Base-by-base conservation (phyloP, 352 stramenopile genomes). In the Phytophthora pistaciae region DNA sequence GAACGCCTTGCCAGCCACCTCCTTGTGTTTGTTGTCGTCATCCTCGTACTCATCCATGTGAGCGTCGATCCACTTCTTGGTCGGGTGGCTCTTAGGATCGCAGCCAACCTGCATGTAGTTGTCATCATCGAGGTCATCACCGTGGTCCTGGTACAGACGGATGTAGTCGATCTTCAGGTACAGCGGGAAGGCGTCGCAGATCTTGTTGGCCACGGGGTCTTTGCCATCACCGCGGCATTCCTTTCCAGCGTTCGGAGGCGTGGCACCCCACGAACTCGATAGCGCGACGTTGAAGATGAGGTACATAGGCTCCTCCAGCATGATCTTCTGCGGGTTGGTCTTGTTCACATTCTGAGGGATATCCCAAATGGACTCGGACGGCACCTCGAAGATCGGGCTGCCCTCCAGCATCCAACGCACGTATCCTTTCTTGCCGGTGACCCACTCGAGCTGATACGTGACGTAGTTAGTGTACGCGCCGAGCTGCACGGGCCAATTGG, bases 131-230 rank as follows among this genome's bases (percentile, higher is more conserved):
- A 75, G 68, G 29, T 75, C 56, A 20, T 82, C 54, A 0, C 25
- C 58, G 5, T 56, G 27, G 52, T 87, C 79, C 66, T 98, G 92
- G 64, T 97, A 98, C 21, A 97, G 60, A 8, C 91, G 84, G 18
- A 98, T 84, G 60, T 88, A 92, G 80, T 98, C 92, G 62, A 98
- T 87, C 50, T 90, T 87, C 64, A 96, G n/a, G 49, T 78, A 87
- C 61, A 88, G 62, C 1, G 80, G 80, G 61, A 88, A 87, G 5
- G 61, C 13, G 29, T 83, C 79, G 56, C 79, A 87, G 49, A 88
- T 85, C 10, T 64, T 67, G 57, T 82, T 85, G 1, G 57, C 20
- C 0, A 10, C 29, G 18, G 42, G 7, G 8, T 84, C 71, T 0
- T 56, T 68, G 25, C 73, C 70, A 52, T 82, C 65, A 0, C 77